A percentile compares a stretch with the other conserved stretches of the same genome.
These are phyloP conservation scores for Iodosphaeria phyllophila DNA, from an alignment of 2,329 filamentous ascomycete species.

Conservation along the genomic window DNA sequence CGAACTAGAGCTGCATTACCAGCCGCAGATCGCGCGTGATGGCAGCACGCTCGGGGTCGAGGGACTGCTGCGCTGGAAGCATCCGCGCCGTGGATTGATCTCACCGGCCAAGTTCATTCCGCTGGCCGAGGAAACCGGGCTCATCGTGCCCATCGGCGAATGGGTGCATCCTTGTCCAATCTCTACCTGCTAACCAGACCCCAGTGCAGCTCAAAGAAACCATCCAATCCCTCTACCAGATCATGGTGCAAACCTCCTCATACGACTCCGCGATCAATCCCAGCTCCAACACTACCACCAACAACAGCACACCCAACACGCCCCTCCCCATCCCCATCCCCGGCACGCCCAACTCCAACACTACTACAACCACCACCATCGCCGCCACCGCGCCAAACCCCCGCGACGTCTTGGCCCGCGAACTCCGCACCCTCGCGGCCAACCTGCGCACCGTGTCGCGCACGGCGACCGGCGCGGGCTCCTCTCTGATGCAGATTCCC, in stretches of 20 bases:
- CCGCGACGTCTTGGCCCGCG: constrained; percentile 35
- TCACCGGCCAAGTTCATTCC: too few species aligned
- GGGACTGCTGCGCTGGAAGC: too few species aligned
- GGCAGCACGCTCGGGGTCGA: too few species aligned
- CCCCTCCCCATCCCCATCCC: constrained; percentile 2
- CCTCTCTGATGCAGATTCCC: constrained; percentile 31
- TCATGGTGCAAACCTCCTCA: constrained; percentile 36
- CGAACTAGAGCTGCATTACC: too few species aligned
- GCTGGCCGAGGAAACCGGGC: too few species aligned
- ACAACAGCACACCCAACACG: constrained; percentile 2
- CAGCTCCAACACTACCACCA: constrained; percentile 6
- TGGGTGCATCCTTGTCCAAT: too few species aligned
- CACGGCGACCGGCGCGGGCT: constrained; percentile 18
- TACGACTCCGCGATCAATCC: constrained; percentile 37
- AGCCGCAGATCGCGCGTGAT: too few species aligned
- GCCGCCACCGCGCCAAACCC: constrained; percentile 18
- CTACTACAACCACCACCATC: constrained; percentile 1
- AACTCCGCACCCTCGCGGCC: constrained; percentile 24
- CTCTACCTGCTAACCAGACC: too few species aligned
- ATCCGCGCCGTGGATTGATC: too few species aligned
- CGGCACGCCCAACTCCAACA: constrained; percentile 1
- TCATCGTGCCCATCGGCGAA: too few species aligned
- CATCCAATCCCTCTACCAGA: constrained; percentile 16
- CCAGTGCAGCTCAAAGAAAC: constrained; percentile 15
- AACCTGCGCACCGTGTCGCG: constrained; percentile 21